Percentiles rank a stretch among this genome's conserved stretches.
Evolutionary conservation across 1,139 yeast genomes (phyloP).

Genomic region (Entelexis paramagnoliae): DNA sequence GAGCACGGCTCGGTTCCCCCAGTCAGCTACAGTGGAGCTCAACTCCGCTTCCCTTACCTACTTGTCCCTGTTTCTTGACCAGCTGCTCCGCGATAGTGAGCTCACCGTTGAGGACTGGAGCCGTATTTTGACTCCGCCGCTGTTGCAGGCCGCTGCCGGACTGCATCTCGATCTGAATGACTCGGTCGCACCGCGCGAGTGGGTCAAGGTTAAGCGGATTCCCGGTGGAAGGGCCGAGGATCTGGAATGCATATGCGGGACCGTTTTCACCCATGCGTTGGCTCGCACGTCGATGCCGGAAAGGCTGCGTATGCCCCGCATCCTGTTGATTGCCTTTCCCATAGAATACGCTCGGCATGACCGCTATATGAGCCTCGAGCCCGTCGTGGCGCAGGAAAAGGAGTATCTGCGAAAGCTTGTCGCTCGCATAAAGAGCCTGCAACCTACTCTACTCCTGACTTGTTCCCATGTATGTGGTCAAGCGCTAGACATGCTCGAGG

Average conservation of each 20-base stretch:
- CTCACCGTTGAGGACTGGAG: conserved; percentile 49
- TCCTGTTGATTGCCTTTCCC: conserved; percentile 79
- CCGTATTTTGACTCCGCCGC: conserved; percentile 38
- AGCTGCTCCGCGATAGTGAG: conserved; percentile 61
- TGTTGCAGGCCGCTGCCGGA: conserved; percentile 38
- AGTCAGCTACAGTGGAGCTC: conserved; percentile 27
- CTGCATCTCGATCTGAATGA: conserved; percentile 47
- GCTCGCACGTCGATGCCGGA: conserved; percentile 77
- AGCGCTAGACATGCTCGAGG: conserved; percentile 61
- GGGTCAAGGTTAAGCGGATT: conserved; percentile 74
- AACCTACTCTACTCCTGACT: conserved; percentile 70
- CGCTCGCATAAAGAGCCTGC: conserved; percentile 61
- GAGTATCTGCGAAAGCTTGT: conserved; percentile 78
- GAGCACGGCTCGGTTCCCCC: conserved; percentile 18
- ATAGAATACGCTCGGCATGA: conserved; percentile 67
- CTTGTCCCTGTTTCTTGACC: conserved; percentile 42
- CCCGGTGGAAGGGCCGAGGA: conserved; percentile 58
- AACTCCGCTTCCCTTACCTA: conserved; percentile 37
- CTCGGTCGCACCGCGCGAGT: conserved; percentile 75
- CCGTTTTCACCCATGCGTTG: conserved; percentile 72
- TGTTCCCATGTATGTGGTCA: conserved; percentile 78
- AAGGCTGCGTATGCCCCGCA: conserved; percentile 53
- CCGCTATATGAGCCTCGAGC: conserved; percentile 66
- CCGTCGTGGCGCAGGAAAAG: conserved; percentile 77
- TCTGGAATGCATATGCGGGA: conserved; percentile 60